Evolutionary conservation across 1,139 yeast genomes (phyloP).

Genomic region (Lodderomyces margitis): DNA sequence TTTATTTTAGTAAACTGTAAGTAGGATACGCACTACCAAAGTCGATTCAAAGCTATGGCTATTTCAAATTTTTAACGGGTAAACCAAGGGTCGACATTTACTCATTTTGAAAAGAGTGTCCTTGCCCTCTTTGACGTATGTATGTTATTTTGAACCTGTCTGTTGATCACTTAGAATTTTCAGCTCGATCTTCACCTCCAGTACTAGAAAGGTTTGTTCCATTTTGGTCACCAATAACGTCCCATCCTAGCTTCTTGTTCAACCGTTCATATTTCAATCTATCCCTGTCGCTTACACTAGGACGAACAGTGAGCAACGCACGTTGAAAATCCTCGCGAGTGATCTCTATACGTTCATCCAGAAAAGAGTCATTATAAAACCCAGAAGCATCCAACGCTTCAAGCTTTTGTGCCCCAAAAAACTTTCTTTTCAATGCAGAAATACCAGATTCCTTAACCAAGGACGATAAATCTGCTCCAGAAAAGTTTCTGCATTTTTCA

Average conservation of each 20-base stretch:
- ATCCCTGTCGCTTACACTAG: slow-evolving; percentile 89
- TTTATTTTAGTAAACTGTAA: too few relatives aligned
- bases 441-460: slow-evolving; percentile 93
- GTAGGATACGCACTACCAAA: too few relatives aligned
- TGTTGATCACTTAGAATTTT: too few relatives aligned
- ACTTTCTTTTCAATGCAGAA: slow-evolving; percentile 70
- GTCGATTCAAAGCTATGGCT: too few relatives aligned
- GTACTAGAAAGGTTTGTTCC: too few relatives aligned
- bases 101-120: too few relatives aligned
- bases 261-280: slow-evolving; percentile 70
- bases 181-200: too few relatives aligned
- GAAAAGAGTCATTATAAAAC: slow-evolving; percentile 30
- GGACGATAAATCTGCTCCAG: slow-evolving; percentile 95
- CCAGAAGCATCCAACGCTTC: slow-evolving; percentile 50
- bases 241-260: slow-evolving; percentile 62
- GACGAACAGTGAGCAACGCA: slow-evolving; percentile 76
- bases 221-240: slow-evolving; percentile 22
- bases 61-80: too few relatives aligned
- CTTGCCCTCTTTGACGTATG: too few relatives aligned
- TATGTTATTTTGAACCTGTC: too few relatives aligned
- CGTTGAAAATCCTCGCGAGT: slow-evolving; percentile 61
- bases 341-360: slow-evolving; percentile 48
- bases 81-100: too few relatives aligned
- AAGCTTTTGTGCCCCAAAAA: slow-evolving; percentile 51
- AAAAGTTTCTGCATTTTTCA: slow-evolving; percentile 79